Evolutionary conservation across 129 eudicot species (phyloP), one percentile per base, ranked within the genome.

Genomic region (Flaveria trinervia): DNA sequence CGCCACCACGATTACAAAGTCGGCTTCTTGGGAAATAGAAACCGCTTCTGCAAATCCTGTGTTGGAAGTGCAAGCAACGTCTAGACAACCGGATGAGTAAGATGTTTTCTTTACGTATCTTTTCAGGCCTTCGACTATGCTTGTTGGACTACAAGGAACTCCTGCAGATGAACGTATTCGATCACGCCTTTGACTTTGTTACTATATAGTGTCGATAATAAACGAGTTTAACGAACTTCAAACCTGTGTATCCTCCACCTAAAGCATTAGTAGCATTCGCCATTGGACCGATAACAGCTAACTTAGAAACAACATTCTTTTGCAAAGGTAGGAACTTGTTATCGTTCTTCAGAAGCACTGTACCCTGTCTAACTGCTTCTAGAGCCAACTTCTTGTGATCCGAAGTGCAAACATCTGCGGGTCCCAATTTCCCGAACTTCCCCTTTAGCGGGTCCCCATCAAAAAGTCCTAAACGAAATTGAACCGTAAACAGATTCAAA

Each of bases 231-330:
- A 14, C 59, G 46, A 65, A 57, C 13, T 28, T 67, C 83, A 70
- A 65, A 95, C 99, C 99, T 86, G 90, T 78, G 77, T 95, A 95
- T 74, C 88, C 91, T 15, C 99, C 99, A 56, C 90, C 93, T 62
- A 89, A 69, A 70, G 82, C 75, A 71, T 79, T 83, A 36, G 92
- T 67, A 67, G 69, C 65, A 12, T 95, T 89, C 43, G 96, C 94
- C 87, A 87, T 69, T 18, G 96, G 97, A 43, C 97, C 99, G 83
- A 92, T 84, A 68, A 95, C 73, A n/a, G 96, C 97, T 51, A 95
- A 77, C 12, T 96, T 85, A 6, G 95, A 84, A 69, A 84, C 59
- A n/a, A 8, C 28, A 57, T 82, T 82, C 81, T 89, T 88, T 49
- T 80, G 70, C 76, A 92, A 86, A 23, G 99, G 99, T 71, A 95